phyloP scores from a whole-genome alignment of 2,329 filamentous ascomycete genomes.

The Colletotrichum sp. region DNA sequence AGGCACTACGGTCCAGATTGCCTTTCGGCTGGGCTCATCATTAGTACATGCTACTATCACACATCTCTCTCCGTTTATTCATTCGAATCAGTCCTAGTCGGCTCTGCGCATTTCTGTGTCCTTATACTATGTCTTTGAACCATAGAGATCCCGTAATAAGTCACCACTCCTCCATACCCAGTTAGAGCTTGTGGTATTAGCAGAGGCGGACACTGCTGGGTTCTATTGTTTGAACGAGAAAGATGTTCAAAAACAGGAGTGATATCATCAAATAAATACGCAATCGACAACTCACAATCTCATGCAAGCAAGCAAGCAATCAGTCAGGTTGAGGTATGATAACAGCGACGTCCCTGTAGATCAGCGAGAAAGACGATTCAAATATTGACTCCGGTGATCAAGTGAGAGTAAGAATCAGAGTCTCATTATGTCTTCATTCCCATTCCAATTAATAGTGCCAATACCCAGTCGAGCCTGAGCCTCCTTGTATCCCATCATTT shows the following conservation, averaged over 20 bases:
- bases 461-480: neutral
- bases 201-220: neutral
- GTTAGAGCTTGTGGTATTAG: neutral
- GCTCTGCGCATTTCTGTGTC: neutral
- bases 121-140: neutral
- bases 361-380: no score
- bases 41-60: neutral
- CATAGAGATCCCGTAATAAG: neutral
- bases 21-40: neutral
- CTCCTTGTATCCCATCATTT: neutral
- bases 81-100: neutral
- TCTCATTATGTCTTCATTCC: neutral
- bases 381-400: no score
- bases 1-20: neutral
- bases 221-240: neutral
- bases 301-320: no score
- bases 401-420: no score
- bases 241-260: neutral
- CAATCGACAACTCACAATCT: neutral
- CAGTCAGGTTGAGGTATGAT: no score
- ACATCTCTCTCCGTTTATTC: neutral
- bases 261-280: neutral
- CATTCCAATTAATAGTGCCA: neutral
- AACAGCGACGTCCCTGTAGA: no score
- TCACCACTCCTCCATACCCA: neutral